Conservation (phyloP, 2,329 filamentous ascomycete genomes). For the Claviceps digitariae region DNA sequence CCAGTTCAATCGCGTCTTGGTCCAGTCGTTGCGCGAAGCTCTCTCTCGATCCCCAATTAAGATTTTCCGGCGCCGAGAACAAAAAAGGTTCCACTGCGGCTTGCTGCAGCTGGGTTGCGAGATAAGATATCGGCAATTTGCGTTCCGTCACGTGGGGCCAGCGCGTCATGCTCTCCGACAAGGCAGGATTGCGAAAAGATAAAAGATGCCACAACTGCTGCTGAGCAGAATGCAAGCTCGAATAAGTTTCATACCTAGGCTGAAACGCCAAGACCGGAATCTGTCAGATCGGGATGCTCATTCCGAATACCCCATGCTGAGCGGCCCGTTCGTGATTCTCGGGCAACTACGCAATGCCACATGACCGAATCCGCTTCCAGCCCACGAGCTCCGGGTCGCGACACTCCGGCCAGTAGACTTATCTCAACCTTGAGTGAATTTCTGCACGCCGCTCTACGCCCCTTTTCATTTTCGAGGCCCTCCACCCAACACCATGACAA, state of each 20-base stretch:
- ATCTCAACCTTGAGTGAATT: background rate
- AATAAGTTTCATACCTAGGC: background rate
- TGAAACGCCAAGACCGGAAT: too few species aligned
- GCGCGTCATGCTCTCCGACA: background rate
- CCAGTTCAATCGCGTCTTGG: slow-evolving; percentile 9
- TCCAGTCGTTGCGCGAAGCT: slow-evolving; percentile 2
- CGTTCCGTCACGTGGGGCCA: slow-evolving; percentile 1
- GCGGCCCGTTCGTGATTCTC: background rate
- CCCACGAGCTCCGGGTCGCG: background rate
- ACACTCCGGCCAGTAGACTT: background rate
- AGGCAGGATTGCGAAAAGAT: too few species aligned
- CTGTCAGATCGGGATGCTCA: background rate
- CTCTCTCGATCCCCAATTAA: slow-evolving; percentile 5
- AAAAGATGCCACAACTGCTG: too few species aligned
- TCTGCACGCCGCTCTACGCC: background rate
- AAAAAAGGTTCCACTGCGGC: slow-evolving; percentile 1
- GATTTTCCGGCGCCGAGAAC: slow-evolving; percentile 10
- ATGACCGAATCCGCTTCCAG: background rate
- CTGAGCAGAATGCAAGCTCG: background rate
- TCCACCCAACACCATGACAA: background rate
- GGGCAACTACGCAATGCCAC: background rate
- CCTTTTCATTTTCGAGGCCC: background rate
- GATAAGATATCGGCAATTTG: background rate
- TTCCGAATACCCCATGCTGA: background rate
- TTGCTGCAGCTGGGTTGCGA: background rate